Evolutionary conservation across 2,329 filamentous ascomycete species (phyloP).

Genomic region (Arachnopeziza araneosa): DNA sequence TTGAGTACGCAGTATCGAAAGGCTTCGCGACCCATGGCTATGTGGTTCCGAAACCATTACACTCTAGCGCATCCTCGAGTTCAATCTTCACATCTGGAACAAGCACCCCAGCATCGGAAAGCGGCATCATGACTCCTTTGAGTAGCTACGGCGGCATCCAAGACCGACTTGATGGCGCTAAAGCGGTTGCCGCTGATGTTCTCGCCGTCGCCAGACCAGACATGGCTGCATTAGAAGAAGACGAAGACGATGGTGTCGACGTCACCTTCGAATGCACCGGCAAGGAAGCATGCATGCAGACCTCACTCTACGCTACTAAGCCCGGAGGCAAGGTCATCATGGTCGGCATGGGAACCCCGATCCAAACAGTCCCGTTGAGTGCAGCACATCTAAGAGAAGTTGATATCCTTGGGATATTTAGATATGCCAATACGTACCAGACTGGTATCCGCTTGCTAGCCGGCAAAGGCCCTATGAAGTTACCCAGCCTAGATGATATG

Average conservation of each 20-base stretch:
- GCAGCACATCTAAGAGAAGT: slow-evolving; percentile 70
- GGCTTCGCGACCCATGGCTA: slow-evolving; percentile 57
- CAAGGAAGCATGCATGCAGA: slow-evolving; percentile 69
- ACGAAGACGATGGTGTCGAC: slow-evolving; percentile 62
- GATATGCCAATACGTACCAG: slow-evolving; percentile 71
- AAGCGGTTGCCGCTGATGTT: slow-evolving; percentile 44
- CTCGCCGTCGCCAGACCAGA: slow-evolving; percentile 33
- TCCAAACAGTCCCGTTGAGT: slow-evolving; percentile 68
- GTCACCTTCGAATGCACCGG: slow-evolving; percentile 73
- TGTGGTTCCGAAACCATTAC: slow-evolving; percentile 43
- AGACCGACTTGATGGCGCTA: slow-evolving; percentile 47
- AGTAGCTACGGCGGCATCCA: slow-evolving; percentile 36
- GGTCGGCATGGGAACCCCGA: slow-evolving; percentile 73
- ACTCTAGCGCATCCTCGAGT: slow-evolving; percentile 39
- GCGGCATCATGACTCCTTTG: slow-evolving; percentile 32
- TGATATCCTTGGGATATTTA: slow-evolving; percentile 72
- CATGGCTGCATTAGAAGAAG: slow-evolving; percentile 32
- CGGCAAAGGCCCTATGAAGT: slow-evolving; percentile 37
- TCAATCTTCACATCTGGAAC: slow-evolving; percentile 39
- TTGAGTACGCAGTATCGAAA: slow-evolving; percentile 52
- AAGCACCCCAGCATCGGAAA: slow-evolving; percentile 39
- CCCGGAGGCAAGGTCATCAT: slow-evolving; percentile 69
- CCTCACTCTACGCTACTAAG: slow-evolving; percentile 64
- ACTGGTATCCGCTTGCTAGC: slow-evolving; percentile 60
- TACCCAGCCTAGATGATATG: slow-evolving; percentile 63